These are phyloP conservation scores for Aspergillus calidoustus DNA, from an alignment of 2,329 filamentous ascomycete genomes.

Conservation along the genomic window DNA sequence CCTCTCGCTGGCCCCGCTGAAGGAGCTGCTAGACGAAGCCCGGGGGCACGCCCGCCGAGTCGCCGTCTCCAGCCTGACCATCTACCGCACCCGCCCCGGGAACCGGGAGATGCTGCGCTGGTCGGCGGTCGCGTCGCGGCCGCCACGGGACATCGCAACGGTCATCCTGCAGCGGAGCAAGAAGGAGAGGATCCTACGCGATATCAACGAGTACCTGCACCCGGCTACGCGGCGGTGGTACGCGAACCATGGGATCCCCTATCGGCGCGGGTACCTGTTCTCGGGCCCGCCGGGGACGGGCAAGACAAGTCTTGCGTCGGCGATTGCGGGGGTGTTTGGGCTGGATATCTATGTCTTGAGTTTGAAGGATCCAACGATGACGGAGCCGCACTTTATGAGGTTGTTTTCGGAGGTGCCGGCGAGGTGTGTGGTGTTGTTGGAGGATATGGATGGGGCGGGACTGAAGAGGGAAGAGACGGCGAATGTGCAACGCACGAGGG, in stretches of 20 bases:
- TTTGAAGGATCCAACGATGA: conserved; percentile 63
- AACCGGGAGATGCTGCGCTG: conserved; percentile 50
- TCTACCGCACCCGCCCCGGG: conserved; percentile 58
- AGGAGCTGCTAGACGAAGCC: conserved; percentile 50
- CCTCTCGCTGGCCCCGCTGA: conserved; percentile 18
- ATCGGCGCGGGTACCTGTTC: conserved; percentile 77
- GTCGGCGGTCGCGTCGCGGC: conserved; percentile 64
- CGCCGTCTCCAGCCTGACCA: conserved; percentile 56
- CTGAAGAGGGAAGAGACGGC: conserved; percentile 38
- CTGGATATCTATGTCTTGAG: conserved; percentile 69
- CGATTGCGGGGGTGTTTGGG: conserved; percentile 68
- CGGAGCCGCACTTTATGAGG: conserved; percentile 63
- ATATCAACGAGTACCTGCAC: conserved; percentile 79
- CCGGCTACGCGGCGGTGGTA: conserved; percentile 72
- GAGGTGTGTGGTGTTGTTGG: conserved; percentile 68
- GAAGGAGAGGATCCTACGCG: conserved; percentile 68
- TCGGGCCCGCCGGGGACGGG: conserved; percentile 76
- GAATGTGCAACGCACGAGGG: not conserved
- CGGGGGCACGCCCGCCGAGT: conserved; percentile 51
- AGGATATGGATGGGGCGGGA: conserved; percentile 72
- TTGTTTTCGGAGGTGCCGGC: conserved; percentile 66
- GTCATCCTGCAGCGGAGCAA: conserved; percentile 72
- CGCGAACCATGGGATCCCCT: conserved; percentile 73
- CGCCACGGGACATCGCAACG: conserved; percentile 73
- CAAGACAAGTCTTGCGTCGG: conserved; percentile 72